Conservation (phyloP, 2,329 filamentous ascomycete genomes). For the Bipolaris sorokiniana region DNA sequence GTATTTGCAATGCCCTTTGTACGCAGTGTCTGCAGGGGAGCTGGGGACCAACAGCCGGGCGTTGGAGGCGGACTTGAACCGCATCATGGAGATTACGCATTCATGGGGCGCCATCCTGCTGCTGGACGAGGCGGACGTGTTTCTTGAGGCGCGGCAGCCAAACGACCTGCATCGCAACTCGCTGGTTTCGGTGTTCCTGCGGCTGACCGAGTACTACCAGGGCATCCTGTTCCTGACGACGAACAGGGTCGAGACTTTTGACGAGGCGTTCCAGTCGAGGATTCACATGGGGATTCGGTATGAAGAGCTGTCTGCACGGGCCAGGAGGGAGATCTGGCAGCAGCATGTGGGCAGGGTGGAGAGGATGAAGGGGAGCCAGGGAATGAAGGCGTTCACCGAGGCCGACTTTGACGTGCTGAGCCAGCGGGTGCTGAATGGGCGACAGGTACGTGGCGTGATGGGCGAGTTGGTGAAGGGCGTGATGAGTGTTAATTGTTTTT, state of each 20-base stretch:
- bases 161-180: slow-evolving; percentile 26
- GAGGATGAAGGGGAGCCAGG: slow-evolving; percentile 25
- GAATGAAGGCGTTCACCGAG: slow-evolving; percentile 63
- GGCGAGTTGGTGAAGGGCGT: neutral
- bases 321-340: slow-evolving; percentile 47
- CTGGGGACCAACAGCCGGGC: slow-evolving; percentile 74
- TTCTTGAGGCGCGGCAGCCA: slow-evolving; percentile 56
- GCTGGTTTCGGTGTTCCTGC: slow-evolving; percentile 36
- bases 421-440: slow-evolving; percentile 71
- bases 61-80: slow-evolving; percentile 78
- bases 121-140: slow-evolving; percentile 53
- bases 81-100: slow-evolving; percentile 84
- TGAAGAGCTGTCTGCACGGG: neutral
- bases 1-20: slow-evolving; percentile 78
- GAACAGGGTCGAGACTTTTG: slow-evolving; percentile 49
- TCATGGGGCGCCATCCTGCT: slow-evolving; percentile 77
- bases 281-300: slow-evolving; percentile 15
- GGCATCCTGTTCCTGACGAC: slow-evolving; percentile 54
- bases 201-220: slow-evolving; percentile 51
- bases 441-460: slow-evolving; percentile 59
- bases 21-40: slow-evolving; percentile 83
- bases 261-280: slow-evolving; percentile 48
- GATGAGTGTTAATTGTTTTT: too few relatives aligned
- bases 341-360: slow-evolving; percentile 80
- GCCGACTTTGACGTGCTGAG: slow-evolving; percentile 71